Percentiles rank a stretch among this genome's conserved stretches.
These are phyloP conservation scores for Closterium sp. DNA, from an alignment of 139 green algal genomes.

Conservation along the genomic window DNA sequence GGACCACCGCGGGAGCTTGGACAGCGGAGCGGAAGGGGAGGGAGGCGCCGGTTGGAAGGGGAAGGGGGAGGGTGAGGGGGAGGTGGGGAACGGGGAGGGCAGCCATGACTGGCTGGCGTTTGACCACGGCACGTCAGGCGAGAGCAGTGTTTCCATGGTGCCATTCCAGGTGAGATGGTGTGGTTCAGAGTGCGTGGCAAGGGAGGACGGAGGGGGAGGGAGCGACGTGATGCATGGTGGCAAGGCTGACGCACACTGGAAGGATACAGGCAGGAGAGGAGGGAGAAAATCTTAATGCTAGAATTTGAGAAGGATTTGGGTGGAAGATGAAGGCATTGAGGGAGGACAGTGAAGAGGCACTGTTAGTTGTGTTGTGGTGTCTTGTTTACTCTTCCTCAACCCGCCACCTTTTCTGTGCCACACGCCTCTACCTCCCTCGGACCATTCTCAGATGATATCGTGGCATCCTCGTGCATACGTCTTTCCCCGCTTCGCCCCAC, in stretches of 20 bases:
- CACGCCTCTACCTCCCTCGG: background rate
- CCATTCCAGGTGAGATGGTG: background rate
- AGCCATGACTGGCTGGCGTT: background rate
- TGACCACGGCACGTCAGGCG: background rate
- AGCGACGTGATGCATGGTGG: background rate
- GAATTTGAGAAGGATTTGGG: too few species aligned
- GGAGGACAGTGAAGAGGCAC: too few species aligned
- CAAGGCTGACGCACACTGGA: background rate
- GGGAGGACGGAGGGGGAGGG: too few species aligned
- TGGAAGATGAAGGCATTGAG: too few species aligned
- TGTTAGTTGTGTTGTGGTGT: too few species aligned
- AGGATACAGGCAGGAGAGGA: background rate
- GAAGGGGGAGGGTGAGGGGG: background rate
- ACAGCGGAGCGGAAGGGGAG: background rate
- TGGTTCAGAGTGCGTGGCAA: background rate
- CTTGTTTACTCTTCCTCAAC: too few species aligned
- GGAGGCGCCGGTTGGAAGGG: too few species aligned
- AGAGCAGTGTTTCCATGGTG: background rate
- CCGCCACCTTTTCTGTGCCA: too few species aligned
- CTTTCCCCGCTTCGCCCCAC: slow-evolving; percentile 35
- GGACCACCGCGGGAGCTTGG: background rate
- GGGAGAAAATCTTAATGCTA: too few species aligned
- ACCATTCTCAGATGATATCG: slow-evolving; percentile 28
- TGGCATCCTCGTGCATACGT: slow-evolving; percentile 33
- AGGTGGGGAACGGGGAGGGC: background rate